Conservation (phyloP, 495 filamentous ascomycete genomes). For the Sordaria brevicollis region DNA sequence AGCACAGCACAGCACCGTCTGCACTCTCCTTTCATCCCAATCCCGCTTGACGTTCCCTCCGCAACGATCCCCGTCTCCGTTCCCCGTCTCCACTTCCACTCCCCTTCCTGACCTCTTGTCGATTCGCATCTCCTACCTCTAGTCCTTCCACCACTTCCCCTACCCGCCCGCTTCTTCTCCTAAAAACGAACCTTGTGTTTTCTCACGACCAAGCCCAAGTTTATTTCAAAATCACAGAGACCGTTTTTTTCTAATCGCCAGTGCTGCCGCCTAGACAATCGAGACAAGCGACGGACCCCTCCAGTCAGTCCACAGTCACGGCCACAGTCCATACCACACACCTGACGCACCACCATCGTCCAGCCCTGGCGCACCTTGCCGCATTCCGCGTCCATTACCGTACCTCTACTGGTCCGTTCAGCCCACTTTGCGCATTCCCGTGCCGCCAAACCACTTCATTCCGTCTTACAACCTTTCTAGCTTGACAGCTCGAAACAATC, state of each 20-base stretch:
- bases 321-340: not conserved
- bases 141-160: not conserved
- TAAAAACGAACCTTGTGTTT: not conserved
- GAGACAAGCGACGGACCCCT: not conserved
- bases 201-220: not conserved
- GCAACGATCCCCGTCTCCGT: not conserved
- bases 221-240: not conserved
- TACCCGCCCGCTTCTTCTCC: not conserved
- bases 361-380: not conserved
- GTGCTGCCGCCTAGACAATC: not conserved
- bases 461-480: conserved; percentile 13
- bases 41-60: not conserved
- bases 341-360: not conserved
- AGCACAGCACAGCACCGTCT: too few species aligned
- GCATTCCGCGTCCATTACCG: not conserved
- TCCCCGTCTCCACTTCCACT: not conserved
- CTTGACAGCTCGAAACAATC: conserved; percentile 2
- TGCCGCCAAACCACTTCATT: conserved; percentile 15
- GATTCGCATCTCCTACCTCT: not conserved
- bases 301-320: not conserved
- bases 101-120: not conserved
- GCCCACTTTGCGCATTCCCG: conserved; percentile 3
- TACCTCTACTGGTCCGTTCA: not conserved
- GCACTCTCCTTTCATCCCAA: not conserved
- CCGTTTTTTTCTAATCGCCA: not conserved